phyloP scores from a whole-genome alignment of 2,329 filamentous ascomycete genomes.

The Xylogone sp. region DNA sequence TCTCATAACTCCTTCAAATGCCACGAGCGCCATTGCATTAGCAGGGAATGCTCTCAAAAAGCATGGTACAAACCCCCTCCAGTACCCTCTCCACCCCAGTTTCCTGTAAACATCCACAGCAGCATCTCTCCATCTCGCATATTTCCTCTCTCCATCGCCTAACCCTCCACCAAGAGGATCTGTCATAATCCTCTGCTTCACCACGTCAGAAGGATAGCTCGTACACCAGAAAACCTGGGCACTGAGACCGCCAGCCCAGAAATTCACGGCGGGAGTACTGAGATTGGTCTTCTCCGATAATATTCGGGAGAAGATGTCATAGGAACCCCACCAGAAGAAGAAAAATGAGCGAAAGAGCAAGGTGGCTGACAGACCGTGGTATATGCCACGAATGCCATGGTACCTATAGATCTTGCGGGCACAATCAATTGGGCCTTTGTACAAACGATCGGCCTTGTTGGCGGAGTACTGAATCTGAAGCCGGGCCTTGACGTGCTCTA shows the following conservation, averaged over 20 bases:
- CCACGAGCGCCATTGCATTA: constrained; percentile 89
- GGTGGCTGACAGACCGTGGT: constrained; percentile 81
- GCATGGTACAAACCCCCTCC: constrained; percentile 90
- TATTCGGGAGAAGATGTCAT: constrained; percentile 74
- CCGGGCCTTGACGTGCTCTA: constrained; percentile 92
- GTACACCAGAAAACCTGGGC: constrained; percentile 95
- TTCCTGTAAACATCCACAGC: constrained; percentile 74
- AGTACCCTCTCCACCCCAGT: constrained; percentile 75
- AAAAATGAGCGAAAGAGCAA: constrained; percentile 89
- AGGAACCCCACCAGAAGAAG: constrained; percentile 98
- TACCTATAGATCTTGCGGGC: constrained; percentile 61
- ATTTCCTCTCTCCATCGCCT: constrained; percentile 64
- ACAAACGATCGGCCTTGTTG: constrained; percentile 71
- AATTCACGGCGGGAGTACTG: constrained; percentile 80
- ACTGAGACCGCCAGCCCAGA: constrained; percentile 92
- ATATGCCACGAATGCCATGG: constrained; percentile 78
- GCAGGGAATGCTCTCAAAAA: constrained; percentile 93
- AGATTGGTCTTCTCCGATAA: constrained; percentile 65
- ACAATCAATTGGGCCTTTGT: constrained; percentile 86
- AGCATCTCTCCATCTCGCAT: constrained; percentile 75
- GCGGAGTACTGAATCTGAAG: constrained; percentile 92
- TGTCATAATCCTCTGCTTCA: constrained; percentile 97
- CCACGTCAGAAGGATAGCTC: constrained; percentile 86
- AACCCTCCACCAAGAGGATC: constrained; percentile 75
- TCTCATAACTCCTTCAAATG: constrained; percentile 90